Evolutionary conservation across 805 yeast genomes (phyloP).

Genomic region (Metschnikowia drakensbergensis): DNA sequence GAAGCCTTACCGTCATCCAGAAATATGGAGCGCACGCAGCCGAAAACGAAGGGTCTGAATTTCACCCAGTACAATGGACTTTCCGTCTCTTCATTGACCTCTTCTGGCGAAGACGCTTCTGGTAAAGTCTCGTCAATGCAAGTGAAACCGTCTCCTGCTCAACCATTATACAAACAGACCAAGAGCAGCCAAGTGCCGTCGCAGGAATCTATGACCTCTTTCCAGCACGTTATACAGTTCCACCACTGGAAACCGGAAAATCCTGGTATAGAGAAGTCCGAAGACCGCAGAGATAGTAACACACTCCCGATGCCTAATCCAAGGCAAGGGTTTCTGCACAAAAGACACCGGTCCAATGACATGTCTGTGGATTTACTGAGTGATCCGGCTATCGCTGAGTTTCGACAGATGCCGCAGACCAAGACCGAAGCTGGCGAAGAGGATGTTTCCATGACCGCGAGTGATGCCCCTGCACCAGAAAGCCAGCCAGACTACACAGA

Average conservation of each 20-base stretch:
- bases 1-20: constrained; percentile 7
- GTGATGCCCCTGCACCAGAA: constrained; percentile 6
- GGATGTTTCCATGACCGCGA: constrained; percentile 17
- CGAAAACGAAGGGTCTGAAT: background rate
- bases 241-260: constrained; percentile 55
- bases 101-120: background rate
- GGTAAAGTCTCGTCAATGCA: constrained; percentile 36
- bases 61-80: constrained; percentile 1
- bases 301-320: background rate
- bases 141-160: constrained; percentile 42
- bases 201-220: constrained; percentile 44
- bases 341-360: constrained; percentile 33
- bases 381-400: constrained; percentile 4
- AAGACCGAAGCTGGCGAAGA: constrained; percentile 8
- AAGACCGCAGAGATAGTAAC: constrained; percentile 4
- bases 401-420: constrained; percentile 1
- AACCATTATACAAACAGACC: constrained; percentile 34
- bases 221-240: constrained; percentile 52
- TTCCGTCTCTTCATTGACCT: background rate
- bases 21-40: constrained; percentile 4
- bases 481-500: background rate
- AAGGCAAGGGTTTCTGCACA: constrained; percentile 22
- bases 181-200: constrained; percentile 30
- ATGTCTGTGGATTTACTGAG: constrained; percentile 28
- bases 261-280: constrained; percentile 15